Base-by-base conservation (phyloP, 2,329 filamentous ascomycete species). In the Byssothecium circinans region DNA sequence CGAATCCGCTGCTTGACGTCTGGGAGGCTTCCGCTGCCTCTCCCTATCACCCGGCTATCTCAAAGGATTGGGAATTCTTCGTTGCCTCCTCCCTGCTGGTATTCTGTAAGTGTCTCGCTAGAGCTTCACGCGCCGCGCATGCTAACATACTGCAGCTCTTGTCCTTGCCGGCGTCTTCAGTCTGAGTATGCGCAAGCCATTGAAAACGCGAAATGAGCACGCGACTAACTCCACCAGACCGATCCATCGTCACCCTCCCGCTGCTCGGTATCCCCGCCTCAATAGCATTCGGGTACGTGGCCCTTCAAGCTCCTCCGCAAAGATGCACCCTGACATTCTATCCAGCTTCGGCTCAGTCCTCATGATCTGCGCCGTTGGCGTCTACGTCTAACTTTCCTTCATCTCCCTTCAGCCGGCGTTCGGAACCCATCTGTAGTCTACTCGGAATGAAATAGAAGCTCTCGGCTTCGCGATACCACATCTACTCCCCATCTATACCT, bases 301-400 rank as follows among this genome's bases (percentile, higher is more conserved):
- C 49, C 41, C 49, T 43, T 22, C 23, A 25, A 25, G 23, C 23
- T 25, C 23, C 23, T 10, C 6, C 23, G 23, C 23, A 25, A n/a
- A 39, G 36, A 10, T 23, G 11, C 19, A 23, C 15, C 35, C 49
- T 58, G 25, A 58, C 32, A n/a, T 17, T 10, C 32, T 6, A 25
- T 10, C n/a, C 67, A 96, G 92, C 41, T 88, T 96, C 73, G 94
- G 94, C 62, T 87, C 92, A 41, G 91, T 99, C 37, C 96, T 94
- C 76, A 96, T 96, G 87, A 97, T 99, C 76, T 99, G 94, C 75
- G 94, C 91, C 51, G 94, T 94, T 70, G 94, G 94, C 71, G 94
- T 99, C 69, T 97, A 99, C 85, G 90, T 99, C 73, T 99, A 83
- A 75, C 8, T 59, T 61, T 59, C 52, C 52, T 56, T 56, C 27